Conservation (phyloP, 495 filamentous ascomycete species). For the Penicillium desertorum region DNA sequence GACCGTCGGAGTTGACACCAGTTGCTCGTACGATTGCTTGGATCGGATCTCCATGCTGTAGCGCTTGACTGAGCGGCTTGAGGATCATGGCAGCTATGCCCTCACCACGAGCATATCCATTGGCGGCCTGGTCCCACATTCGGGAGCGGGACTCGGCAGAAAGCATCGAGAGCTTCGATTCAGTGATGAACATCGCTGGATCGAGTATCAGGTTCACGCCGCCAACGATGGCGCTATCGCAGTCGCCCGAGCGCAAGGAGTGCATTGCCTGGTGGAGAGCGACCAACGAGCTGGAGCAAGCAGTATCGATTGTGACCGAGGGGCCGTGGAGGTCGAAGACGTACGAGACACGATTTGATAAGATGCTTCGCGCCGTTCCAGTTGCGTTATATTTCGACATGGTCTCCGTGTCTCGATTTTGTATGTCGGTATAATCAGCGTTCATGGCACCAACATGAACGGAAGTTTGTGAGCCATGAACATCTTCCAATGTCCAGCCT, state of each 20-base stretch:
- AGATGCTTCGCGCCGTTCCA: constrained; percentile 38
- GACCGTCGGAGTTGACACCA: constrained; percentile 35
- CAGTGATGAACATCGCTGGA: constrained; percentile 21
- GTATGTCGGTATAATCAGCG: constrained; percentile 40
- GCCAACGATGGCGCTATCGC: constrained; percentile 25
- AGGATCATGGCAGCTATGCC: constrained; percentile 35
- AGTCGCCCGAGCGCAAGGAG: constrained; percentile 28
- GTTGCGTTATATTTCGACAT: constrained; percentile 39
- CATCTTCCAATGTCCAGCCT: no score
- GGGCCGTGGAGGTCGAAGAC: constrained; percentile 39
- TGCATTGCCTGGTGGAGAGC: constrained; percentile 38
- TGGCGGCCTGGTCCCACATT: constrained; percentile 36
- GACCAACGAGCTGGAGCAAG: constrained; percentile 38
- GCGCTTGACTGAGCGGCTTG: constrained; percentile 27
- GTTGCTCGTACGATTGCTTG: constrained; percentile 35
- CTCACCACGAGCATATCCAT: constrained; percentile 43
- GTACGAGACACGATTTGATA: constrained; percentile 41
- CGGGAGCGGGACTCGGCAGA: constrained; percentile 23
- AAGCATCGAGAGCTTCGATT: constrained; percentile 26
- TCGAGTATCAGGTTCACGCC: constrained; percentile 33
- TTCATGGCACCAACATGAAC: no score
- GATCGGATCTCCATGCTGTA: constrained; percentile 32
- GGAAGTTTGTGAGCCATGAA: no score
- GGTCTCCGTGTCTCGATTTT: constrained; percentile 32
- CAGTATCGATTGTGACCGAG: constrained; percentile 37